These are phyloP conservation scores for Cicer yamashitae DNA, from an alignment of 306 rosid genomes.

Conservation along the genomic window DNA sequence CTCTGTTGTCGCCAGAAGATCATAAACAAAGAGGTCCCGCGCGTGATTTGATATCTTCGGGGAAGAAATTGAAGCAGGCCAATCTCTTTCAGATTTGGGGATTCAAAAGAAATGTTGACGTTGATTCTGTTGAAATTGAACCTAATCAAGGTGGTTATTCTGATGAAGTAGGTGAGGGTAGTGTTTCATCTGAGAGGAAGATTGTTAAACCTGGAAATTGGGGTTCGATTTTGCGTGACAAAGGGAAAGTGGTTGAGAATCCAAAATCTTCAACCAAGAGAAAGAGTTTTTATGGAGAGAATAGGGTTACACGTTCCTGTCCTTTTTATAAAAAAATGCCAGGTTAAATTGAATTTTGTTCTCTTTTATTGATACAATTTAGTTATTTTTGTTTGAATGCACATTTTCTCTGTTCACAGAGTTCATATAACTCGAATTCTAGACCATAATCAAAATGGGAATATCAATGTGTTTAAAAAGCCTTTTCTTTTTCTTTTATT, in stretches of 20 bases:
- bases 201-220: constrained; percentile 37
- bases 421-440: background rate
- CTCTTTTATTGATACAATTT: background rate
- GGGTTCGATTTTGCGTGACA: constrained; percentile 46
- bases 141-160: background rate
- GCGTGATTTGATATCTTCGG: constrained; percentile 29
- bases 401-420: background rate
- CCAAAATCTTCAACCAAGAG: constrained; percentile 42
- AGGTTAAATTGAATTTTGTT: constrained; percentile 43
- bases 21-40: background rate
- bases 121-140: constrained; percentile 34
- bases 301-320: constrained; percentile 48
- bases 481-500: background rate
- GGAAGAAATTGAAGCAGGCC: constrained; percentile 55
- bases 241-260: constrained; percentile 31
- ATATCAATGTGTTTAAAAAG: constrained; percentile 7
- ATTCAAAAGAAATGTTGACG: constrained; percentile 24
- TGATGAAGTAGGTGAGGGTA: background rate
- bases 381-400: background rate
- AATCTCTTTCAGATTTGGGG: constrained; percentile 64
- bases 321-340: constrained; percentile 66
- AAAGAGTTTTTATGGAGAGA: constrained; percentile 31
- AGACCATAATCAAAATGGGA: too few relatives aligned
- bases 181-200: constrained; percentile 46
- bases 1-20: constrained; percentile 35